Conservation (phyloP, 208 protist genomes). For the Wallacemonas sp. region DNA sequence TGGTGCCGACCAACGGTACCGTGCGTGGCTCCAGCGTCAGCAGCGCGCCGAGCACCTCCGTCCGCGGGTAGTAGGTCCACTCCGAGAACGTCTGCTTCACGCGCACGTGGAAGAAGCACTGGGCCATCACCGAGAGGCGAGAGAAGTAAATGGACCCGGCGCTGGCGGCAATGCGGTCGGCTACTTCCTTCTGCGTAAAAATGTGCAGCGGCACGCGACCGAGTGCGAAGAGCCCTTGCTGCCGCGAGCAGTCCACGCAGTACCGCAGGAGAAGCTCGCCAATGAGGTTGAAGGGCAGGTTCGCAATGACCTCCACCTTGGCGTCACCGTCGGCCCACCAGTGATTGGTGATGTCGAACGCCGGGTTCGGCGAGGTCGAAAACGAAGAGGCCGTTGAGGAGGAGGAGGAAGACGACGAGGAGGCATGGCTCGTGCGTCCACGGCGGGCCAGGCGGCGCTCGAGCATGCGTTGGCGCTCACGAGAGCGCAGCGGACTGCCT, state of each 20-base stretch:
- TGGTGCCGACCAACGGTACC: slow-evolving; percentile 35
- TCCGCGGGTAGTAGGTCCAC: slow-evolving; percentile 86
- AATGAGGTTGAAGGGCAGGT: slow-evolving; percentile 86
- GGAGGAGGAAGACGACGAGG: not conserved
- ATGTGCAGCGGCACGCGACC: slow-evolving; percentile 85
- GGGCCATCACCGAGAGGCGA: slow-evolving; percentile 74
- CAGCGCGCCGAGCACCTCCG: slow-evolving; percentile 78
- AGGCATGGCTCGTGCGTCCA: slow-evolving; percentile 28
- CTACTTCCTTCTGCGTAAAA: slow-evolving; percentile 89
- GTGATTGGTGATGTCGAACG: slow-evolving; percentile 52
- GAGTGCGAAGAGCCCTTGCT: slow-evolving; percentile 73
- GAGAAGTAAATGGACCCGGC: slow-evolving; percentile 81
- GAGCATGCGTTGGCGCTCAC: slow-evolving; percentile 54
- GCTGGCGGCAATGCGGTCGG: slow-evolving; percentile 75
- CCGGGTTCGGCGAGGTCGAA: slow-evolving; percentile 35
- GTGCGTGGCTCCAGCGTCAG: slow-evolving; percentile 80
- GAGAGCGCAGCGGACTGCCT: slow-evolving; percentile 62
- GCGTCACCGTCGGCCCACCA: slow-evolving; percentile 86
- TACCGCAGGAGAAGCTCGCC: slow-evolving; percentile 87
- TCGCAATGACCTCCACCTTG: slow-evolving; percentile 87
- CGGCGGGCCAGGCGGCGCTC: slow-evolving; percentile 35
- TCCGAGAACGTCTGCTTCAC: slow-evolving; percentile 81
- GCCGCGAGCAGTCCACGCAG: slow-evolving; percentile 71
- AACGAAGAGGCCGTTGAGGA: not conserved
- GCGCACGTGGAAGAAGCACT: slow-evolving; percentile 82